Evolutionary conservation across 208 protist species (phyloP), one percentile per base, ranked within the genome.

Genomic region (Trypanosoma cruzi): DNA sequence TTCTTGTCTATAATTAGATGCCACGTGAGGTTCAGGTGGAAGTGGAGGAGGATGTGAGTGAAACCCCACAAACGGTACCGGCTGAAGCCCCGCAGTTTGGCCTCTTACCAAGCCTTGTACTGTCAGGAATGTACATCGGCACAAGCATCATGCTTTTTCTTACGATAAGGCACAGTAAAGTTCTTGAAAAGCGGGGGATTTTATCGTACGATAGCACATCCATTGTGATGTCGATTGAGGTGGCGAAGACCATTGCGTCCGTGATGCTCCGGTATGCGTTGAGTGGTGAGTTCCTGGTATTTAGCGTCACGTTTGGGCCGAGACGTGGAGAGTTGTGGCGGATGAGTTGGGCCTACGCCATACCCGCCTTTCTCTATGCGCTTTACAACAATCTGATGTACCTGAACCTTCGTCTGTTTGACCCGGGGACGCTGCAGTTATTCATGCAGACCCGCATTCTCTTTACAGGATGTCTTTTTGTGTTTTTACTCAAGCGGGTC

Each of bases 331-430:
- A 60, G 37, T 37, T 86, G 29, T 94, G 82, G 84, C 56, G 62
- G 16, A 70, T 70, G 14, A 80, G 88, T 24, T 34, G 82, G 4
- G 44, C 70, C 13, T 93, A 88, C 64, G 58, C 81, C 13, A 52
- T 92, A 0, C 77, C 84, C 1, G 75, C 88, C 6, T 53, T 89
- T 20, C 65, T 90, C n/a, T 96, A 96, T 69, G 82, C 81, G 5
- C 64, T 96, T 16, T 93, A 93, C 74, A 90, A 96, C 77, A 94
- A 94, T 71, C 20, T 96, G 22, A 92, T 82, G 2, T 96, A 87
- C 62, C 57, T 82, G 54, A 94, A 89, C 63, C 69, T 96, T 0
- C 54, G 64, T 28, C 49, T 76, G 11, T 81, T 93, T 63, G 73
- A 96, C 71, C 65, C 83, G 11, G 79, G 69, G 42, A 93, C 87